Base-by-base conservation (phyloP, 768 basidiomycete genomes). In the Jaapia argillacea region DNA sequence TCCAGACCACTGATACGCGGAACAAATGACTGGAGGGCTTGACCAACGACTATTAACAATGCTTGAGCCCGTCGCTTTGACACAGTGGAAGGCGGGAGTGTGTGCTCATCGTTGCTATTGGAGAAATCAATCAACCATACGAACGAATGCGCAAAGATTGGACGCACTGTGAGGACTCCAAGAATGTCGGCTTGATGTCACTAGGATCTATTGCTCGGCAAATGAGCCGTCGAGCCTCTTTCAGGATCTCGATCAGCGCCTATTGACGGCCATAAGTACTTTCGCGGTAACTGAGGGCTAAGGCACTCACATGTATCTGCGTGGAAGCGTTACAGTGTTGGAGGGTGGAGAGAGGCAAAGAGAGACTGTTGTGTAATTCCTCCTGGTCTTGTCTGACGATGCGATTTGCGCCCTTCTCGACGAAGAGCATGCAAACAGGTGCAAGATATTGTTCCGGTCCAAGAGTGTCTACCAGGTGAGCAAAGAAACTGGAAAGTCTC, bases 381-480 rank as follows among this genome's bases (percentile, higher is more conserved):
- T 75, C 72, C 2, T 67, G 51, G 26, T 64, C 68, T 55, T 81
- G 82, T 36, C 81, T 75, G 7, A 77, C 72, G 26, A 82, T 71
- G 14, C 81, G 77, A 50, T 78, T 85, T 6, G 79, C 73, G 3
- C 73, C 67, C 51, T 84, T 88, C 53, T 93, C 88, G 1, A 91
- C 69, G 20, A 98, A 68, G 0, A 97, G 75, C 78, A 96, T 85
- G 43, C 73, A 78, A 12, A 96, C 60, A 0, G 91, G 83, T 0
- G 86, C 71, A 36, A 94, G 64, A 68, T 93, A 99, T 23, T 89
- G 80, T 5, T 71, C 64, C 5, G 81, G 66, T 2, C 89, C 92
- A 18, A 98, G 72, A 2, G 85, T 81, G 43, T 88, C 79, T 18
- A 86, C 75, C 12, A 99, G 73, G 56, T 93, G 90, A 2, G 79